These are phyloP conservation scores for Capronia coronata DNA, from an alignment of 2,329 filamentous ascomycete genomes.

Conservation along the genomic window DNA sequence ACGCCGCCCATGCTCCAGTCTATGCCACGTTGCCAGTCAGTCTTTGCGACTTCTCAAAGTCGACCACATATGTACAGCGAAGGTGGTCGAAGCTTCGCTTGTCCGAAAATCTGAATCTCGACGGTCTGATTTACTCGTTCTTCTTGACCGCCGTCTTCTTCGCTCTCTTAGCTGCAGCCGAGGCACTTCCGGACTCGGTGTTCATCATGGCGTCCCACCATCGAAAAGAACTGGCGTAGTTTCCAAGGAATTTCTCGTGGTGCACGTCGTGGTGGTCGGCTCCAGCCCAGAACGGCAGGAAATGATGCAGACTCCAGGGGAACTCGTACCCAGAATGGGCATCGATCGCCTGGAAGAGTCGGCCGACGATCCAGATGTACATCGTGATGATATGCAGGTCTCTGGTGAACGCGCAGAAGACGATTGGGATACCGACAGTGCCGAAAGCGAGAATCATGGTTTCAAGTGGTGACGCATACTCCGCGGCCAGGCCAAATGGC, in stretches of 20 bases:
- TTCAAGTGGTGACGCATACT: conserved; percentile 96
- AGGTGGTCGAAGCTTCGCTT: conserved; percentile 12
- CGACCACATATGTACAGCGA: conserved; percentile 20
- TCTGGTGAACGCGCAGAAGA: conserved; percentile 75
- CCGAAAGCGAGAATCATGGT: conserved; percentile 90
- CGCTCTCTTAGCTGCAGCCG: conserved; percentile 15
- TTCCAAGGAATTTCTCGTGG: conserved; percentile 97
- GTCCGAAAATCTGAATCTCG: neutral
- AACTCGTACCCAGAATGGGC: conserved; percentile 98
- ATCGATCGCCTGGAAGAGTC: conserved; percentile 95
- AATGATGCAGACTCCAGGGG: conserved; percentile 91
- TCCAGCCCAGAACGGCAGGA: conserved; percentile 96
- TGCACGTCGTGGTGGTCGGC: conserved; percentile 95
- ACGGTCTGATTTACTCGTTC: neutral
- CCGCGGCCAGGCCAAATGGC: conserved; percentile 89
- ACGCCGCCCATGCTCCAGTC: conserved; percentile 11
- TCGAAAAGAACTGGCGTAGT: conserved; percentile 95
- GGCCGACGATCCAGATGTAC: conserved; percentile 91
- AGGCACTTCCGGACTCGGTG: conserved; percentile 67
- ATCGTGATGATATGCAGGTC: conserved; percentile 94
- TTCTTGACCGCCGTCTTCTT: conserved; percentile 15
- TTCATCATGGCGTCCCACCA: conserved; percentile 97
- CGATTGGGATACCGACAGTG: conserved; percentile 71
- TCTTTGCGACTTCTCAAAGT: conserved; percentile 1
- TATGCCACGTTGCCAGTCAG: neutral